These are phyloP conservation scores for Dianthus caryophyllus DNA, from an alignment of 148 eudicot genomes.

Conservation along the genomic window DNA sequence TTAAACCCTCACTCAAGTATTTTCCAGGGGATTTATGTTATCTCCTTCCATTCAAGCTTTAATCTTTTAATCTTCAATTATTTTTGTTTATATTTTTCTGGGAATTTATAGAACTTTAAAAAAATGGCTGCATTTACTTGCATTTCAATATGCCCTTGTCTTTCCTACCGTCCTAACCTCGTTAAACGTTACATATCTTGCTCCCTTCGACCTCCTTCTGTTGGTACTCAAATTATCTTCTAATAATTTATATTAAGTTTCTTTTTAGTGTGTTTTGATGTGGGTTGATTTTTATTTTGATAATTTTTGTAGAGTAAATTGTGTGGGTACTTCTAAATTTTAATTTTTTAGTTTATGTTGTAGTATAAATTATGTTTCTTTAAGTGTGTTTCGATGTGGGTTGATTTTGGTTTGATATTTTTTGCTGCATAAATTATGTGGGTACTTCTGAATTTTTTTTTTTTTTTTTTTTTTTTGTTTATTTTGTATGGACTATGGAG, in stretches of 20 bases:
- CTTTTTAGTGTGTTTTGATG: background rate
- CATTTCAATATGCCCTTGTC: constrained; percentile 44
- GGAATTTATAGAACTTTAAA: background rate
- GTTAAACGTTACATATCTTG: constrained; percentile 41
- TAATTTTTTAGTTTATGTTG: background rate
- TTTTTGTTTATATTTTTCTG: background rate
- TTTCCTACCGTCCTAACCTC: constrained; percentile 41
- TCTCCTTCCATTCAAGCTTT: background rate
- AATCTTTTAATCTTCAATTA: background rate
- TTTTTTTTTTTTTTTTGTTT: too few relatives aligned
- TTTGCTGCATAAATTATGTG: too few relatives aligned
- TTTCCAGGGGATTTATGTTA: constrained; percentile 1
- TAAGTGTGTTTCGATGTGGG: too few relatives aligned
- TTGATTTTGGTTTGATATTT: too few relatives aligned
- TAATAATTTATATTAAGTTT: background rate
- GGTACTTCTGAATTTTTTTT: too few relatives aligned
- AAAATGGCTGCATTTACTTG: constrained; percentile 62
- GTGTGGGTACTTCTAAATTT: background rate
- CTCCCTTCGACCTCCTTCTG: constrained; percentile 33
- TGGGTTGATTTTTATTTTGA: constrained; percentile 13
- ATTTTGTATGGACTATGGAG: too few relatives aligned
- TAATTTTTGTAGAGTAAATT: background rate
- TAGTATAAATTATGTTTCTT: too few relatives aligned
- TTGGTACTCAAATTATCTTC: background rate
- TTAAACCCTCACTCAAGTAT: background rate